Base-by-base conservation (phyloP, 345 rosid species). In the Sapria himalayana region DNA sequence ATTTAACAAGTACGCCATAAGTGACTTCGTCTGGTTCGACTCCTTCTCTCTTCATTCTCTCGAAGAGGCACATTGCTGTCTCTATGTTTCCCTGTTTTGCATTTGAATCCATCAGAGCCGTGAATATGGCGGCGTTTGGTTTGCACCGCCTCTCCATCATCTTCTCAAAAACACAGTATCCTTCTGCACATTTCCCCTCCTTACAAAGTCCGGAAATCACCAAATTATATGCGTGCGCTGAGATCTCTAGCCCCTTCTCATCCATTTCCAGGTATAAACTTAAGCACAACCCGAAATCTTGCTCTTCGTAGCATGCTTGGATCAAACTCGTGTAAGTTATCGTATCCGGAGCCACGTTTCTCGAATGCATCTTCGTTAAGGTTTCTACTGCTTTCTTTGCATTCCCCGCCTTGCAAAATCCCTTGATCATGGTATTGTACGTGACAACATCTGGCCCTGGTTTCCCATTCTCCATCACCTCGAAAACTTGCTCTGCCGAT, bases 141-240 rank as follows among this genome's bases (percentile, higher is more conserved):
- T 66, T 53, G 39, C 54, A 57, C 12, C 85, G 78, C 42, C 49
- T 72, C 39, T 41, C 54, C 37, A 61, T 69, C 92, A 81, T 86
- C 41, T 41, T 73, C 52, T 74, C 68, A 16, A 67, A 76, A 55
- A 78, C 73, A 21, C 70, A 55, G 63, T 64, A 64, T 3, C 78
- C 92, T 65, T 73, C 89, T 45, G 61, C 48, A 46, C 71, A 57
- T 45, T 75, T 86, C 37, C 85, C 85, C 22, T 62, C 76, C 24
- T 67, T 77, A 33, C 85, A 81, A 32, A 86, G 81, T 36, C 89
- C 94, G n/a, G 78, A 77, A 18, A 81, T 72, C 44, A 81, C 85
- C 56, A 86, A 62, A 57, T 69, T 61, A 56, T 62, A 81, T 0
- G 74, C 82, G 57, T 86, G 94, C 50, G 73, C 57, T 0, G 85